Conservation (phyloP, 805 yeast genomes). For the Zygosaccharomyces pseudorouxii region DNA sequence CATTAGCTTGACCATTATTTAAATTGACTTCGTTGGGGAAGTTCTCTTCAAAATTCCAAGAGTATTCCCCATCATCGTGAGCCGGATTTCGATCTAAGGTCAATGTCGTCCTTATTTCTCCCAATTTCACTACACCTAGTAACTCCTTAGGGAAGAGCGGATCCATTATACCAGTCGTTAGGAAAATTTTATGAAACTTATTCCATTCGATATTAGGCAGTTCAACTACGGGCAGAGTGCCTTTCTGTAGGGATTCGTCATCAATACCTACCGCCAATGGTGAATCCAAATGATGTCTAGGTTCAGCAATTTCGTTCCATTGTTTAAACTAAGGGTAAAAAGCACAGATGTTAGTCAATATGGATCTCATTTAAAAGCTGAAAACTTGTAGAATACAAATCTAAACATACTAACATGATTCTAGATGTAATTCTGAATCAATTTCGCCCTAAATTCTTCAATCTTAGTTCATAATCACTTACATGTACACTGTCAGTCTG, state of each 20-base stretch:
- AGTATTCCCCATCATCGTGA: constrained; percentile 8
- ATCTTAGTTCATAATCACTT: neutral
- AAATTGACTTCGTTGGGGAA: constrained; percentile 29
- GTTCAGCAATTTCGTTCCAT: constrained; percentile 42
- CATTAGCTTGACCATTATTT: constrained; percentile 3
- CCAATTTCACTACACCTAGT: constrained; percentile 12
- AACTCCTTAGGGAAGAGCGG: constrained; percentile 27
- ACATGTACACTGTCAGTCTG: neutral
- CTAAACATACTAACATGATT: neutral
- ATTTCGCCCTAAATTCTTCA: neutral
- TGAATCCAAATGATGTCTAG: constrained; percentile 45
- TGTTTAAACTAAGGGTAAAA: constrained; percentile 42
- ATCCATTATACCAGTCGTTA: constrained; percentile 28
- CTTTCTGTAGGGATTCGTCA: constrained; percentile 24
- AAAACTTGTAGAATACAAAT: neutral
- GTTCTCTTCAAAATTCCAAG: constrained; percentile 27
- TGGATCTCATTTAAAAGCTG: neutral
- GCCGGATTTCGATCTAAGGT: constrained; percentile 5
- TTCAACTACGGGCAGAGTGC: constrained; percentile 32
- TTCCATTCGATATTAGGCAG: constrained; percentile 19
- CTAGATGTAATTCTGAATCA: neutral
- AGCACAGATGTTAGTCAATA: constrained; percentile 6
- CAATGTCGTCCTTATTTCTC: constrained; percentile 17
- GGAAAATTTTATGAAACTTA: constrained; percentile 15
- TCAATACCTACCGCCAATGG: constrained; percentile 19